These are phyloP conservation scores for Aspergillus udagawae DNA, from an alignment of 2,329 filamentous ascomycete genomes.

Conservation along the genomic window DNA sequence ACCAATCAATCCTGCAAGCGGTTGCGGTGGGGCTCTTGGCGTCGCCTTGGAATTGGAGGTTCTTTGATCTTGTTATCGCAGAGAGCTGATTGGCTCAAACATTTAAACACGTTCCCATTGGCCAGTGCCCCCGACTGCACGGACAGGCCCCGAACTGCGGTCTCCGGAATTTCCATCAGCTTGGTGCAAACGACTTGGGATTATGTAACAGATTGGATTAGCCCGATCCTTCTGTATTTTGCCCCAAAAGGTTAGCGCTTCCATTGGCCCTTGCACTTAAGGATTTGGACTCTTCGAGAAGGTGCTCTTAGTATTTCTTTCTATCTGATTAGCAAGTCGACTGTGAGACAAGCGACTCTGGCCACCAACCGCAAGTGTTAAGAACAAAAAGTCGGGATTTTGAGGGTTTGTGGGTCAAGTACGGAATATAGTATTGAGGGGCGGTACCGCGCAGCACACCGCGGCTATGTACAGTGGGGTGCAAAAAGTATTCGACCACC, in stretches of 20 bases:
- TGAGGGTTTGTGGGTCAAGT: not conserved
- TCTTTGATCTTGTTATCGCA: conserved; percentile 16
- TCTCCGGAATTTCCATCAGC: not conserved
- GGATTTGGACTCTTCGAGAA: not conserved
- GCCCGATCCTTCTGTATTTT: not conserved
- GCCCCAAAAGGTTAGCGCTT: not conserved
- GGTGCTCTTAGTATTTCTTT: not conserved
- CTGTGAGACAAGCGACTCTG: not conserved
- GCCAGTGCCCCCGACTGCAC: conserved; percentile 13
- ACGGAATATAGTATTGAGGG: no score
- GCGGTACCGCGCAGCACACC: not conserved
- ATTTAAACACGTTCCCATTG: conserved; percentile 8
- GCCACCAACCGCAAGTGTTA: not conserved
- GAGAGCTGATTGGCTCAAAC: conserved; percentile 4
- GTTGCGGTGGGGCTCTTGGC: conserved; percentile 9
- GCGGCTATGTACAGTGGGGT: no score
- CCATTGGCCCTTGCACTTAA: not conserved
- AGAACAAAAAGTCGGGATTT: not conserved
- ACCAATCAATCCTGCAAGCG: conserved; percentile 15
- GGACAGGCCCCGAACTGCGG: conserved; percentile 16
- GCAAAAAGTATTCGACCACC: no score
- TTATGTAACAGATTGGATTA: conserved; percentile 1
- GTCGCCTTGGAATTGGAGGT: conserved; percentile 15
- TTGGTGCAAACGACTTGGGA: not conserved
- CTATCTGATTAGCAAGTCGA: not conserved